These are phyloP conservation scores for Farysia itapuensis DNA, from an alignment of 1,284 basidiomycete genomes.

Conservation along the genomic window DNA sequence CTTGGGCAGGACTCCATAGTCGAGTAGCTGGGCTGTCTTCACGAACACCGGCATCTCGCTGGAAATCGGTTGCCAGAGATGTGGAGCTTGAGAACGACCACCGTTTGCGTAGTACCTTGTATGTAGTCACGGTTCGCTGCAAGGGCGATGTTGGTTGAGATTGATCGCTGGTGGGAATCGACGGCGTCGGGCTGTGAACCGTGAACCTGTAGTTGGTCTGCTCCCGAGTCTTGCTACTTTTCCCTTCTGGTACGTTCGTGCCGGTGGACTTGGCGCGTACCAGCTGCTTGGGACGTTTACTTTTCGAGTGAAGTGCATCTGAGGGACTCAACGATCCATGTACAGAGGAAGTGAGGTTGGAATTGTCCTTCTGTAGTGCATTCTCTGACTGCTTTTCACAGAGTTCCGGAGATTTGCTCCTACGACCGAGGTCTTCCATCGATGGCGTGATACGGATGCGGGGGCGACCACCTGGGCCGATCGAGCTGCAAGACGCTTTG, in stretches of 20 bases:
- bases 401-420: constrained; percentile 24
- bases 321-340: constrained; percentile 16
- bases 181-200: background rate
- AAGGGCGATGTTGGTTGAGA: background rate
- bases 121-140: background rate
- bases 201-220: too few species aligned
- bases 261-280: background rate
- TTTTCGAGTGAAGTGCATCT: constrained; percentile 11
- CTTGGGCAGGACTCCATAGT: background rate
- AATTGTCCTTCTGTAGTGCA: constrained; percentile 20
- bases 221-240: too few species aligned
- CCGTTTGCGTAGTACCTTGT: background rate
- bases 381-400: too few species aligned
- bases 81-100: background rate
- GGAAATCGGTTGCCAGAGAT: background rate
- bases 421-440: constrained; percentile 43
- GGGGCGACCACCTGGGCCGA: constrained; percentile 21
- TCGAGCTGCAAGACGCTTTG: constrained; percentile 14
- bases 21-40: too few species aligned
- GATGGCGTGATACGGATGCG: constrained; percentile 52
- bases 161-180: background rate
- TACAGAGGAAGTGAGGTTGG: constrained; percentile 2
- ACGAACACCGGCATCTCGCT: background rate
- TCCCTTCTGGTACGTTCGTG: too few species aligned
- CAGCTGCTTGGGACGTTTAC: background rate